Evolutionary conservation across 1,284 basidiomycete species (phyloP).

Genomic region (Termitomyces sp.): DNA sequence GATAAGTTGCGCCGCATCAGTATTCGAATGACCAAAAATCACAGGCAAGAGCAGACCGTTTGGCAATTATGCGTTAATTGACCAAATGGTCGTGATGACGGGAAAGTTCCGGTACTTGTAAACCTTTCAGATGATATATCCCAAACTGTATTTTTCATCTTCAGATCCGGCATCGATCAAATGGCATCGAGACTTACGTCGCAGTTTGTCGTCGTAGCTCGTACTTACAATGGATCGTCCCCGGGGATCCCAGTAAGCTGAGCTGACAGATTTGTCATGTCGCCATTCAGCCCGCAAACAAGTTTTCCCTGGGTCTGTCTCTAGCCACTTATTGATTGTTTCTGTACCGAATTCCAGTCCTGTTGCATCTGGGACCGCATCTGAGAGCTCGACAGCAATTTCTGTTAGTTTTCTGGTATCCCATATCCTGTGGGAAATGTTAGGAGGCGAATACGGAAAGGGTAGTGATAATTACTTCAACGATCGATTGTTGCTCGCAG

Average conservation of each 20-base stretch:
- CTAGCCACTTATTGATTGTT: constrained; percentile 40
- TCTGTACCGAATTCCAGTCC: constrained; percentile 46
- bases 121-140: constrained; percentile 49
- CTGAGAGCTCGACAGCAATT: constrained; percentile 31
- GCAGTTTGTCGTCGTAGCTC: constrained; percentile 70
- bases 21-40: not conserved
- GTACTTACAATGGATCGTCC: constrained; percentile 75
- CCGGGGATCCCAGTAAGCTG: constrained; percentile 77
- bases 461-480: constrained; percentile 48
- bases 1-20: not conserved
- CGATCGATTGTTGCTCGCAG: constrained; percentile 65
- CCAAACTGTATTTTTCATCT: constrained; percentile 51
- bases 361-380: constrained; percentile 14
- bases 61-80: constrained; percentile 70
- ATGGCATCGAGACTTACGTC: constrained; percentile 42
- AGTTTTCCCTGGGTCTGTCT: constrained; percentile 46
- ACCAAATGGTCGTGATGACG: constrained; percentile 55
- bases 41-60: constrained; percentile 42
- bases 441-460: not conserved
- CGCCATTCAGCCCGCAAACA: constrained; percentile 56
- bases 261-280: constrained; percentile 71
- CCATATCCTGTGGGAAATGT: constrained; percentile 55
- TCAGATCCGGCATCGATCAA: not conserved
- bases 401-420: constrained; percentile 59
- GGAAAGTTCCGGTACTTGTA: constrained; percentile 41